These are phyloP conservation scores for Trichoderma gamsii DNA, from an alignment of 495 filamentous ascomycete genomes.

Conservation along the genomic window DNA sequence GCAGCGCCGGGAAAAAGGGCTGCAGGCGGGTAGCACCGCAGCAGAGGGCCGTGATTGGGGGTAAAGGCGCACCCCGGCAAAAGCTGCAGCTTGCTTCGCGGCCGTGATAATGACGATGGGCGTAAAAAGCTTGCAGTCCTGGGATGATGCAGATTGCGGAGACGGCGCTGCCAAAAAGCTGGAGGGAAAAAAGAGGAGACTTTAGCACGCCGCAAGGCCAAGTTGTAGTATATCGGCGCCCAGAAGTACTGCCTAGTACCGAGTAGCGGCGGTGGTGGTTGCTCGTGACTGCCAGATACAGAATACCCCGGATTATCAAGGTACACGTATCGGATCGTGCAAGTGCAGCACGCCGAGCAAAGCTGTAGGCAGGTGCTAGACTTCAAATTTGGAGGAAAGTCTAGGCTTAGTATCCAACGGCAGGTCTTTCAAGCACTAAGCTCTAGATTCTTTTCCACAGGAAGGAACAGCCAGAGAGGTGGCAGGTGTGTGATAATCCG, in stretches of 20 bases:
- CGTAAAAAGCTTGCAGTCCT: not conserved
- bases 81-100: not conserved
- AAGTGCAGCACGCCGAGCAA: not conserved
- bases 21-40: conserved; percentile 13
- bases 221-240: not conserved
- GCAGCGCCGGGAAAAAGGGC: not conserved
- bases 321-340: not conserved
- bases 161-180: not conserved
- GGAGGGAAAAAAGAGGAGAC: not conserved
- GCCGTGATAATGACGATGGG: not conserved
- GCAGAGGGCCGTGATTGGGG: conserved; percentile 5
- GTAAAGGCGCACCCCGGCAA: not conserved
- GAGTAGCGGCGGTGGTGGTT: not conserved
- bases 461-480: not conserved
- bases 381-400: not conserved
- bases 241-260: conserved; percentile 4
- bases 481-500: not conserved
- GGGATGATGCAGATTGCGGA: not conserved
- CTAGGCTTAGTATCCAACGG: not conserved
- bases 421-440: not conserved
- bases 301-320: not conserved
- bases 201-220: not conserved
- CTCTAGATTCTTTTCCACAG: not conserved
- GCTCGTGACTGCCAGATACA: not conserved
- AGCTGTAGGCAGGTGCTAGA: not conserved